These are phyloP conservation scores for Coelastrella sp. DNA, from an alignment of 139 green algal species.

Conservation along the genomic window DNA sequence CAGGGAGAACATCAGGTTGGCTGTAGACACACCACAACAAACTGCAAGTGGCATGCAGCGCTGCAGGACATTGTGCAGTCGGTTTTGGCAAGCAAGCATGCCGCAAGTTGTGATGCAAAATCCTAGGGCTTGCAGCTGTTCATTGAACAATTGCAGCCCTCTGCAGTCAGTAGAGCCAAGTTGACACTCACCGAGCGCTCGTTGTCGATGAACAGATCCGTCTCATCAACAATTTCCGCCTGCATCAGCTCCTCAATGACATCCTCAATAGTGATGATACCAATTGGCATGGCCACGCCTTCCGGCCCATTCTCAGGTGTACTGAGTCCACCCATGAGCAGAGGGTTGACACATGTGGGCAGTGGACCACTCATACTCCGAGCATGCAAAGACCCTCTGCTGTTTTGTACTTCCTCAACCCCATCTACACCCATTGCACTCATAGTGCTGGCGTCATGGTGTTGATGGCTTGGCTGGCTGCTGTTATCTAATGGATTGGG, in stretches of 20 bases:
- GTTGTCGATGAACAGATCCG: constrained; percentile 83
- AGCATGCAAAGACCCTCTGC: not conserved
- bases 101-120: not conserved
- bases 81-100: no score
- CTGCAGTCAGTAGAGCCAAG: not conserved
- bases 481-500: no score
- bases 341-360: not conserved
- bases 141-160: not conserved
- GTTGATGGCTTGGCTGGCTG: no score
- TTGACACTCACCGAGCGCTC: constrained; percentile 43
- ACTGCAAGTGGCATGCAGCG: no score
- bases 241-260: constrained; percentile 78
- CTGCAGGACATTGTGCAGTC: no score
- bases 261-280: constrained; percentile 82
- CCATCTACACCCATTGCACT: not conserved
- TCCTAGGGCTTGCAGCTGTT: not conserved
- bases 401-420: not conserved
- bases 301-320: not conserved
- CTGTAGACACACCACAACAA: no score
- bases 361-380: constrained; percentile 18
- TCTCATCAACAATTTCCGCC: constrained; percentile 85
- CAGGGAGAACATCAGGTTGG: no score
- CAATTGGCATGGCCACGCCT: constrained; percentile 49
- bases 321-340: not conserved
- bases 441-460: not conserved